phyloP scores from a whole-genome alignment of 2,329 filamentous ascomycete species.

The Diaporthe citri region DNA sequence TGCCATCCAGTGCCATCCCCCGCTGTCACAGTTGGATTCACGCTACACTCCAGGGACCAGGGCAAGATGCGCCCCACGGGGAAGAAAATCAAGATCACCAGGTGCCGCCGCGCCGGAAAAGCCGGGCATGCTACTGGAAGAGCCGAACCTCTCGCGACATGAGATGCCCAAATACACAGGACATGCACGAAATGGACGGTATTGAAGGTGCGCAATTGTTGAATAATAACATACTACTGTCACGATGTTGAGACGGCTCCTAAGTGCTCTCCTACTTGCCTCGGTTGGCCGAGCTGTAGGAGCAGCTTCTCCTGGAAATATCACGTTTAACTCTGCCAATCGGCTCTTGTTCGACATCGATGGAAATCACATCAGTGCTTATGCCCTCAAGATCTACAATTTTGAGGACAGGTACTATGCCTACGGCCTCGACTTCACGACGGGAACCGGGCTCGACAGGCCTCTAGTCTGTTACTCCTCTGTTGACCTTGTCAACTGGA shows the following conservation, averaged over 20 bases:
- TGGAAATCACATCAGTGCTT: slow-evolving; percentile 36
- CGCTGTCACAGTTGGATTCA: slow-evolving; percentile 21
- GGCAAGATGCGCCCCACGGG: slow-evolving; percentile 16
- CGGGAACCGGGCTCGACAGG: not conserved
- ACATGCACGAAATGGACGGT: not conserved
- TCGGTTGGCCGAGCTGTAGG: not conserved
- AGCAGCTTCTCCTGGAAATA: slow-evolving; percentile 2
- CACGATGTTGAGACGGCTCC: not conserved
- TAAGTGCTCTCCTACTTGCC: not conserved
- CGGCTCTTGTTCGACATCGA: slow-evolving; percentile 32
- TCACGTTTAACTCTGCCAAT: slow-evolving; percentile 18
- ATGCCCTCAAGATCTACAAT: slow-evolving; percentile 33
- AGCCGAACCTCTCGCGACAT: slow-evolving; percentile 4
- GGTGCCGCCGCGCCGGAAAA: slow-evolving; percentile 23
- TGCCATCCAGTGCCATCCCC: not conserved
- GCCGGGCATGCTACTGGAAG: slow-evolving; percentile 6
- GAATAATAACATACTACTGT: not conserved
- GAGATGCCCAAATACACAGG: slow-evolving; percentile 9
- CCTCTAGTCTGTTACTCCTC: slow-evolving; percentile 32
- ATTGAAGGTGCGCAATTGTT: not conserved
- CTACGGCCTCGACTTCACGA: slow-evolving; percentile 36
- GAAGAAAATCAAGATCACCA: slow-evolving; percentile 9
- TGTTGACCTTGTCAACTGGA: slow-evolving; percentile 34
- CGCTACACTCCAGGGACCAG: slow-evolving; percentile 6
- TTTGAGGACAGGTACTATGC: slow-evolving; percentile 34